phyloP scores from a whole-genome alignment of 148 eudicot genomes.

The Rhododendron ferrugineum region DNA sequence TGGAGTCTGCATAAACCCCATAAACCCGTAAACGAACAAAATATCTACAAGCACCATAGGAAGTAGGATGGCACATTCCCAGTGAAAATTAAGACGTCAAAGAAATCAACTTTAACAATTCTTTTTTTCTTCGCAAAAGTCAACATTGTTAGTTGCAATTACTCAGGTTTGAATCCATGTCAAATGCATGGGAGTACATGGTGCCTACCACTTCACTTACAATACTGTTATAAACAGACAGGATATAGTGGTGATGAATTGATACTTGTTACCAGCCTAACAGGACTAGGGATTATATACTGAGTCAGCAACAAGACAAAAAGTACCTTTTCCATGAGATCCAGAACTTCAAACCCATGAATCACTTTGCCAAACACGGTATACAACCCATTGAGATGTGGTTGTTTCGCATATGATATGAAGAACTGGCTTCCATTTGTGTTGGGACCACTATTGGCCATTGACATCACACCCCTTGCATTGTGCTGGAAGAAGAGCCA shows the following conservation, averaged over 20 bases:
- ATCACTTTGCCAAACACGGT: conserved; percentile 93
- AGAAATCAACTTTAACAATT: neutral
- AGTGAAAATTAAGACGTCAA: neutral
- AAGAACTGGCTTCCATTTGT: conserved; percentile 98
- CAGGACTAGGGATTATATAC: neutral
- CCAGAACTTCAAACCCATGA: conserved; percentile 98
- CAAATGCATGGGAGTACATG: neutral
- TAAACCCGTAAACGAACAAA: neutral
- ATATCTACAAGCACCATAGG: neutral
- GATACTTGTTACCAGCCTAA: neutral
- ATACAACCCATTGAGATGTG: conserved; percentile 92
- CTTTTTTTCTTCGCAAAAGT: neutral
- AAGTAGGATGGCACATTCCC: neutral
- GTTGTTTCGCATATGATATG: conserved; percentile 81
- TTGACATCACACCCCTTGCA: conserved; percentile 85
- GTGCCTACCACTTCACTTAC: too few relatives aligned
- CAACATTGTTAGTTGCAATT: neutral
- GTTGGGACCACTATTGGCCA: conserved; percentile 96
- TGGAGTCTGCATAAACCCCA: conserved; percentile 57
- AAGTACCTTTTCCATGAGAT: conserved; percentile 89
- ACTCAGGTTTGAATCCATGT: neutral
- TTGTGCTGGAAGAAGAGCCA: conserved; percentile 53
- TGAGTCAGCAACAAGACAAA: neutral
- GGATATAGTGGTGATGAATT: neutral
- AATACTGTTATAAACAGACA: neutral